phyloP scores from a whole-genome alignment of 176 grass and related monocot species.

The Oryza coarctata region DNA sequence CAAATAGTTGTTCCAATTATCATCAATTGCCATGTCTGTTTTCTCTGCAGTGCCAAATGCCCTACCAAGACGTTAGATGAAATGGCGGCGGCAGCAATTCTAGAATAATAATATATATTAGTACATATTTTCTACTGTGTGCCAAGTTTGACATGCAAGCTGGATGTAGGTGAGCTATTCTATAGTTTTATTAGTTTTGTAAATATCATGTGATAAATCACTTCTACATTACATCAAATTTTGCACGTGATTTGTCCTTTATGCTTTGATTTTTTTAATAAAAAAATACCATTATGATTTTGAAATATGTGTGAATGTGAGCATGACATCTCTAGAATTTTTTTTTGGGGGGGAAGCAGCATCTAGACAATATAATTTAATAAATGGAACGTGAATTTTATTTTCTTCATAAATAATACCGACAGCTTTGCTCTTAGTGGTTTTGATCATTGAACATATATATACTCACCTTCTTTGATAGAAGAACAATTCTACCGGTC shows the following conservation, averaged over 20 bases:
- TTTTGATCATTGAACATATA: background rate
- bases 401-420: background rate
- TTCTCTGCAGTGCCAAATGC: background rate
- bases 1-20: background rate
- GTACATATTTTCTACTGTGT: background rate
- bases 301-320: background rate
- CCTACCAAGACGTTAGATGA: background rate
- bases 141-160: conserved; percentile 27
- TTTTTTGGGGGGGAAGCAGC: background rate
- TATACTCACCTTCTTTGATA: background rate
- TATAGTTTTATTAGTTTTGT: background rate
- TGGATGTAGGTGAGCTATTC: background rate
- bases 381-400: background rate
- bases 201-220: background rate
- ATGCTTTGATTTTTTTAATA: background rate
- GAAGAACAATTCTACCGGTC: background rate
- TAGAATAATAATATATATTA: background rate
- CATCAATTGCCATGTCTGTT: background rate
- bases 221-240: background rate
- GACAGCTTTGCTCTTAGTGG: background rate
- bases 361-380: background rate
- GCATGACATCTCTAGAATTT: background rate
- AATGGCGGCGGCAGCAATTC: background rate
- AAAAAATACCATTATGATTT: background rate
- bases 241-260: conserved; percentile 21